Base-by-base conservation (phyloP, 495 filamentous ascomycete genomes). In the Daldinia loculata region DNA sequence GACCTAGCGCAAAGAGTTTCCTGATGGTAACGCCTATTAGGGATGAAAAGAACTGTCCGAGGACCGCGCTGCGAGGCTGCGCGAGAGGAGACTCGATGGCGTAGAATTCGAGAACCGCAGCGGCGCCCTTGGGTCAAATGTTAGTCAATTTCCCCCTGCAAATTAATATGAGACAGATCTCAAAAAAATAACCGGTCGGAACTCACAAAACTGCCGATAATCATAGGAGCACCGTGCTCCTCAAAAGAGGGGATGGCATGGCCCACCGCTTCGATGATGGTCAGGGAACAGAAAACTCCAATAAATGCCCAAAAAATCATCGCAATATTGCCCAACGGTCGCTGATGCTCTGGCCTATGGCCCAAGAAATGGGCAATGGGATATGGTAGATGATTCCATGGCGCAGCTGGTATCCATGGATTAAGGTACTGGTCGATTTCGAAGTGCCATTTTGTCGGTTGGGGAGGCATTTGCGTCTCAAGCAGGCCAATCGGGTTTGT, bases 41-140 rank as follows among this genome's bases (percentile, higher is more conserved):
- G 19, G 91, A 87, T 1, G 90, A 84, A 58, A 96, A 76, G 11
- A 91, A 27, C 73, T 97, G 93, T 45, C 92, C 90, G 19, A 93
- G 70, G 38, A 97, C 80, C 9, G 87, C 83, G 74, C 92, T 94
- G 24, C 93, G 90, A 0, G 94, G 94, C 69, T 97, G 93, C 0
- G 93, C 87, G 36, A 97, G 87, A 11, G 93, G 93, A 0, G 92
- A 93, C n/a, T 90, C 86, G 72, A 95, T 90, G 53, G 87, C 83
- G 59, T 87, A 86, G 78, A 91, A 94, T 70, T 91, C 82, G 56
- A 95, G 83, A 14, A 93, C 89, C n/a, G 91, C 91, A 5, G 91
- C 88, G 4, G 92, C 92, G 56, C 91, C 92, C 92, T 75, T 45
- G 29, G 19, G 4, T 36, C 12, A 29, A 12, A 27, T 30, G 38